Base-by-base conservation (phyloP, 2,329 filamentous ascomycete species). In the Elsinoe batatas region DNA sequence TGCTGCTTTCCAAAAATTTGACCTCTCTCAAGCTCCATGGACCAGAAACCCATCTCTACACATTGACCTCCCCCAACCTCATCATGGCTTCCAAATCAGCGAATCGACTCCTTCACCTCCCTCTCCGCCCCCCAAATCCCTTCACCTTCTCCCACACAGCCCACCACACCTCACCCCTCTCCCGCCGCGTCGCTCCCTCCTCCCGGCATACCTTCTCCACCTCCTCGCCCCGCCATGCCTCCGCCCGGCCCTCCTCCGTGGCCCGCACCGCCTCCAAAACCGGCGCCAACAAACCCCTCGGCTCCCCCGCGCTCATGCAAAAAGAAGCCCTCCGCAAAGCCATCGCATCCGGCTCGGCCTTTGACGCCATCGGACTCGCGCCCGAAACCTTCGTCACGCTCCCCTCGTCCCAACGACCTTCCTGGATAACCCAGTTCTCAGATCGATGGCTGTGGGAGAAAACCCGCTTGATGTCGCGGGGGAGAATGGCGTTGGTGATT, bases 331-430 rank as follows among this genome's bases (percentile, higher is more conserved):
- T 44, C 30, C 38, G 36, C 26, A 6, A 13, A 15, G 40, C 40
- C 20, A 35, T 55, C 26, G 47, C 57, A 56, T 61, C 54, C 57
- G 66, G 62, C 56, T 56, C 55, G 56, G 61, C 64, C 49, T 68
- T 61, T 37, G 62, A 73, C 56, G 71, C 76, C 61, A 61, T 76
- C 17, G 75, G 75, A 33, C 40, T 77, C 43, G 62, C 78, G 44
- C 72, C 72, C 11, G 62, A 62, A 26, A 68, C 64, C 5, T 64
- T 68, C 56, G 57, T 70, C 37, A 64, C 65, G 46, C 67, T 67
- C 3, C 58, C 61, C 3, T 58, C 61, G 17, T 43, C 42, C 40
- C 61, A 63, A 13, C 57, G 63, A 11, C 67, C 65, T 8, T 58
- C 58, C 11, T 56, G 59, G 42, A 37, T 59, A 22, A 55, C 26